Conservation (phyloP, 208 protist species). For the Wallacemonas sp. region DNA sequence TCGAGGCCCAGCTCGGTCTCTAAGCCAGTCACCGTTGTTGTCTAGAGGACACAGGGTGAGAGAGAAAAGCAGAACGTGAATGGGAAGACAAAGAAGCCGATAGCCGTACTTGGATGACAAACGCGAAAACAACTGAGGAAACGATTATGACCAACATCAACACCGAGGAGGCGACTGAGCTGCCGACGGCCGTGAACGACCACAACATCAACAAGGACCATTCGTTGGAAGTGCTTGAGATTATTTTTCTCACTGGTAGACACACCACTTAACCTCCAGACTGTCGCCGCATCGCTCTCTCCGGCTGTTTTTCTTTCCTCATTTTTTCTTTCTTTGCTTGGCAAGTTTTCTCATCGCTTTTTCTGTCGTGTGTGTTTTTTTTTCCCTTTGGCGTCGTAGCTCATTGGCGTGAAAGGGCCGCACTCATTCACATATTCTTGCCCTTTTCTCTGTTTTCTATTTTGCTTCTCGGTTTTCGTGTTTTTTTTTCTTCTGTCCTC, state of each 20-base stretch:
- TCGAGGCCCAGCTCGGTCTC: constrained; percentile 88
- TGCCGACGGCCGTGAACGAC: neutral
- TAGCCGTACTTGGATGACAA: no score
- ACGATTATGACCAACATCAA: neutral
- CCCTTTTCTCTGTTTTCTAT: constrained; percentile 19
- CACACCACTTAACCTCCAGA: neutral
- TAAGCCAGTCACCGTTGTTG: constrained; percentile 21
- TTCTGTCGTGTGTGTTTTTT: constrained; percentile 15
- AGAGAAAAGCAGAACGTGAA: neutral
- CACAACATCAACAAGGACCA: neutral
- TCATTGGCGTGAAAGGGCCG: neutral
- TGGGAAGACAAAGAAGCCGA: constrained; percentile 7
- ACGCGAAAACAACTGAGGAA: no score
- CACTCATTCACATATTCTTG: constrained; percentile 12
- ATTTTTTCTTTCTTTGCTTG: neutral
- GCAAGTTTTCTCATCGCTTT: neutral
- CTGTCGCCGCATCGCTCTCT: no score
- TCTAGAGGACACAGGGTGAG: neutral
- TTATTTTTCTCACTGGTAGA: constrained; percentile 21
- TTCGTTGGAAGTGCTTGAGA: constrained; percentile 22
- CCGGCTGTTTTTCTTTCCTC: neutral
- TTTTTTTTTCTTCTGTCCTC: constrained; percentile 18
- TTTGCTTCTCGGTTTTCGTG: constrained; percentile 2
- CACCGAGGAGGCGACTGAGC: neutral
- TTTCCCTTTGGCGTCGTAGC: constrained; percentile 2